These are phyloP conservation scores for Gardenia jasminoides DNA, from an alignment of 257 asterid genomes.

Conservation along the genomic window DNA sequence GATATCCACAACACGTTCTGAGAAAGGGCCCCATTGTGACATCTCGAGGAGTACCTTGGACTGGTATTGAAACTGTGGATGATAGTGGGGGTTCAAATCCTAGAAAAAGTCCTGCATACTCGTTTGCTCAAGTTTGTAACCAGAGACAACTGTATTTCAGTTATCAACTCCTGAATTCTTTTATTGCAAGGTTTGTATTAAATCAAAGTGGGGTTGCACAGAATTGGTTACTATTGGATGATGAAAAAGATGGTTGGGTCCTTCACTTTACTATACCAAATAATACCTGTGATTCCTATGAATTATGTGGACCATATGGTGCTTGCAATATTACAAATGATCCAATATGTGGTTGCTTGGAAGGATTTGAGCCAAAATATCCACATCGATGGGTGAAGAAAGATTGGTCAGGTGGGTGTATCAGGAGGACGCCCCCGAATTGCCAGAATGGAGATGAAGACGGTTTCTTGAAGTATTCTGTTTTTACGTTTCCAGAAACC, in stretches of 20 bases:
- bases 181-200: slow-evolving; percentile 18
- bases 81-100: no score
- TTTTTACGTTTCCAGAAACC: slow-evolving; percentile 29
- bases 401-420: slow-evolving; percentile 29
- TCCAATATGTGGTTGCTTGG: slow-evolving; percentile 35
- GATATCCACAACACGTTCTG: no score
- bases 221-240: slow-evolving; percentile 14
- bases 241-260: slow-evolving; percentile 21
- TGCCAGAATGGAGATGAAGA: slow-evolving; percentile 12
- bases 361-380: slow-evolving; percentile 25
- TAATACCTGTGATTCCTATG: slow-evolving; percentile 34
- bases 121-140: no score
- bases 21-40: no score
- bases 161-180: neutral
- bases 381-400: slow-evolving; percentile 16
- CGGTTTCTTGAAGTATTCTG: slow-evolving; percentile 18
- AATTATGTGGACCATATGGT: slow-evolving; percentile 30
- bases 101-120: no score
- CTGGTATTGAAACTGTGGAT: no score
- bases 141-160: no score
- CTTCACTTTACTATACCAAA: slow-evolving; percentile 7
- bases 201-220: slow-evolving; percentile 21
- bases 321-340: slow-evolving; percentile 17
- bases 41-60: no score
- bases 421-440: slow-evolving; percentile 2